Conservation (phyloP, 306 rosid species). For the Fagus crenata region DNA sequence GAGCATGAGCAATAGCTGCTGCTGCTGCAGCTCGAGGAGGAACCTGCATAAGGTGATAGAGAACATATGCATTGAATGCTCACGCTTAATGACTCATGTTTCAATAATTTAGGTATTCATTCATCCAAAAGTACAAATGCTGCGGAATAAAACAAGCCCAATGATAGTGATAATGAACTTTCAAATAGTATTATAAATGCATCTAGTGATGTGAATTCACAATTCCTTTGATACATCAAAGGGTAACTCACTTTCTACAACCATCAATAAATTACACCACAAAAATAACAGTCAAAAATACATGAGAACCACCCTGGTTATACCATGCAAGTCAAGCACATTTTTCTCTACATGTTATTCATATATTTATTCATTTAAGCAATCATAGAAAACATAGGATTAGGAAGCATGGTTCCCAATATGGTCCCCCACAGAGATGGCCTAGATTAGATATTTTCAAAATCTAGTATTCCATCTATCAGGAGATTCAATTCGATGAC, state of each 20-base stretch:
- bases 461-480: neutral
- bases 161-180: neutral
- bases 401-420: neutral
- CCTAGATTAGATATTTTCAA: neutral
- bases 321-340: neutral
- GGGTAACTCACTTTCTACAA: neutral
- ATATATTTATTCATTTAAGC: too few species aligned
- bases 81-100: neutral
- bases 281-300: neutral
- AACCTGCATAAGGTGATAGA: slow-evolving; percentile 59
- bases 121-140: neutral
- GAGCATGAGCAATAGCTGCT: slow-evolving; percentile 96
- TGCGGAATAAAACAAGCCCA: neutral
- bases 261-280: neutral
- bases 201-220: neutral
- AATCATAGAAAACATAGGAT: neutral
- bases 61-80: slow-evolving; percentile 33
- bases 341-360: neutral
- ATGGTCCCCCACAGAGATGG: neutral
- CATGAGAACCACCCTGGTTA: neutral
- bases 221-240: neutral
- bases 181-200: neutral
- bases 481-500: neutral
- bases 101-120: neutral
- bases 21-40: slow-evolving; percentile 96